Evolutionary conservation across 2,329 filamentous ascomycete genomes (phyloP).

Genomic region (Xylaria sp.): DNA sequence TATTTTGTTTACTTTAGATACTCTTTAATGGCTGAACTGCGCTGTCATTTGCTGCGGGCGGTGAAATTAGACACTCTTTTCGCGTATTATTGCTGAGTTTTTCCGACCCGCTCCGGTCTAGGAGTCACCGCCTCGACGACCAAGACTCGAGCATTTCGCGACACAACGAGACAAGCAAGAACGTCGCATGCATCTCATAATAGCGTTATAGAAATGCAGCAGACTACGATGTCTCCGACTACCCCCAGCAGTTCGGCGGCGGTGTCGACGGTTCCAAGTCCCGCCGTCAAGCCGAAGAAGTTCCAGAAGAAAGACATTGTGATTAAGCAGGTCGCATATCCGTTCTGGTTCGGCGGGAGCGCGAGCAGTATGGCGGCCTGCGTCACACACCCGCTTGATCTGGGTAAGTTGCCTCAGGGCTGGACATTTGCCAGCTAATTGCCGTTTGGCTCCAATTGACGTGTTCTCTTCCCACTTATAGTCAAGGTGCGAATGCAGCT

Average conservation of each 20-base stretch:
- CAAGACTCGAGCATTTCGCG: not conserved
- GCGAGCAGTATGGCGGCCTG: conserved; percentile 91
- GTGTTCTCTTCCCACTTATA: conserved; percentile 44
- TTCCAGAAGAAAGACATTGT: conserved; percentile 56
- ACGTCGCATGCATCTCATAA: not conserved
- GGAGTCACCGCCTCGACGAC: not conserved
- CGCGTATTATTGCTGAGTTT: conserved; percentile 22
- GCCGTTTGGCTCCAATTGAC: conserved; percentile 3
- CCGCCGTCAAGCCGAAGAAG: conserved; percentile 45
- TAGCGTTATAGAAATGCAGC: conserved; percentile 20
- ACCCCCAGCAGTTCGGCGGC: conserved; percentile 41
- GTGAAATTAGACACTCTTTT: conserved; percentile 27
- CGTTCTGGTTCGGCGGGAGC: conserved; percentile 97
- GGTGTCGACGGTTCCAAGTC: conserved; percentile 38
- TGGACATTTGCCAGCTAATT: conserved; percentile 1
- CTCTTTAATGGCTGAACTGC: conserved; percentile 44
- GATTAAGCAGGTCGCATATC: conserved; percentile 65
- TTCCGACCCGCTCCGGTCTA: conserved; percentile 2
- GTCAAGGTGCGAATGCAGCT: conserved; percentile 86
- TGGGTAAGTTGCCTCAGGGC: conserved; percentile 69
- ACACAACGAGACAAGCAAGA: not conserved
- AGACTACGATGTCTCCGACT: conserved; percentile 39
- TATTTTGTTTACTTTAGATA: conserved; percentile 21
- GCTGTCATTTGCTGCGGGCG: conserved; percentile 38
- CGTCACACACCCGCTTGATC: conserved; percentile 92